phyloP scores from a whole-genome alignment of 2,329 filamentous ascomycete genomes.

The Talaromyces verruculosus region DNA sequence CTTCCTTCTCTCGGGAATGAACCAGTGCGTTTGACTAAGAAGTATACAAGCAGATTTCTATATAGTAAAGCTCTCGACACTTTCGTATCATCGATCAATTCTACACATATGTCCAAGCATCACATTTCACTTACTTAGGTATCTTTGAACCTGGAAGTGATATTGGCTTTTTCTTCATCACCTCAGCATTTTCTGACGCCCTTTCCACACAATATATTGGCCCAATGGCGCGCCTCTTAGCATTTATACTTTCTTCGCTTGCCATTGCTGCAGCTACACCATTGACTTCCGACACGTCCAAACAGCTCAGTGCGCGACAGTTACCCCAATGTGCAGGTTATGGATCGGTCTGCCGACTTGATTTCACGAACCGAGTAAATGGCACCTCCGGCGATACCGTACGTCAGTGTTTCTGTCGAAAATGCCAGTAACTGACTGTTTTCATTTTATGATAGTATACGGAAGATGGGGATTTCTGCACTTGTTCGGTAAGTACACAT shows the following conservation, averaged over 20 bases:
- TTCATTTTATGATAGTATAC: background rate
- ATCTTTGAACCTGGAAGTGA: background rate
- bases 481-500: background rate
- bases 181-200: background rate
- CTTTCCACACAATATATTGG: background rate
- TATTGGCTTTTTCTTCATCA: background rate
- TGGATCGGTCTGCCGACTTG: slow-evolving; percentile 5
- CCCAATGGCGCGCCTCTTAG: background rate
- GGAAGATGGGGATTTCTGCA: slow-evolving; percentile 10
- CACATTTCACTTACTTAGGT: background rate
- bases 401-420: background rate
- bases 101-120: background rate
- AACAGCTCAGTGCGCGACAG: background rate
- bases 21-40: background rate
- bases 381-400: background rate
- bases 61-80: background rate
- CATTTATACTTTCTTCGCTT: background rate
- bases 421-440: background rate
- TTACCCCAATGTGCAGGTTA: slow-evolving; percentile 9
- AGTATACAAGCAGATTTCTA: background rate
- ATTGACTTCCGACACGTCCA: background rate
- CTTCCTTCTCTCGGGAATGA: background rate
- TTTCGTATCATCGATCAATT: background rate
- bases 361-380: slow-evolving; percentile 1
- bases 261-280: background rate